A percentile compares a stretch with the other conserved stretches of the same genome.
These are phyloP conservation scores for Clohesyomyces aquaticus DNA, from an alignment of 495 filamentous ascomycete species.

Conservation along the genomic window DNA sequence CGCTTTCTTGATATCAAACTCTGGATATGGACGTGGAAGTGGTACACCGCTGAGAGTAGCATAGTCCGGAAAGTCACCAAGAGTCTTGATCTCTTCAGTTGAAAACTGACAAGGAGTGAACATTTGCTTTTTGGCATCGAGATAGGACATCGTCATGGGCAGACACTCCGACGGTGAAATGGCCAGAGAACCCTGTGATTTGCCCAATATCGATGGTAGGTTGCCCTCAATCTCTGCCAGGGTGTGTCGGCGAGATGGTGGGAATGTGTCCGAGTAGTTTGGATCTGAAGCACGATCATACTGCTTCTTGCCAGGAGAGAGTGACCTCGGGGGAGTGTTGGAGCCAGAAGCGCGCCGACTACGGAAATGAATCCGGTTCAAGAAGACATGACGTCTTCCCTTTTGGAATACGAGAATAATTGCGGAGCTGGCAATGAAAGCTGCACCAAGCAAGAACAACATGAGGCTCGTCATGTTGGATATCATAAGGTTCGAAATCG, in stretches of 20 bases:
- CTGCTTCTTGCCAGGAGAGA: constrained; percentile 53
- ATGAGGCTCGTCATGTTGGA: constrained; percentile 14
- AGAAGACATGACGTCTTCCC: constrained; percentile 35
- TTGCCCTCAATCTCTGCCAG: constrained; percentile 47
- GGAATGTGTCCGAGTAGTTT: constrained; percentile 57
- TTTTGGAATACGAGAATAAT: constrained; percentile 29
- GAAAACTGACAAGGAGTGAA: constrained; percentile 67
- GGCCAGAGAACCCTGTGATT: constrained; percentile 30
- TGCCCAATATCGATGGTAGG: constrained; percentile 35
- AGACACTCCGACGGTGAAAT: constrained; percentile 36
- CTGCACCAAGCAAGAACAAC: constrained; percentile 35
- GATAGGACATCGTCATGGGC: constrained; percentile 33
- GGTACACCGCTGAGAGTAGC: constrained; percentile 77
- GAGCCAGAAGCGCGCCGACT: constrained; percentile 43
- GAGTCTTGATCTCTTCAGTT: constrained; percentile 67
- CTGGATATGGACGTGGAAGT: constrained; percentile 70
- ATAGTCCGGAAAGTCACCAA: constrained; percentile 87
- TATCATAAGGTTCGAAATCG: neutral
- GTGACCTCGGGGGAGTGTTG: constrained; percentile 60
- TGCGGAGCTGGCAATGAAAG: constrained; percentile 24
- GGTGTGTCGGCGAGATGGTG: constrained; percentile 58
- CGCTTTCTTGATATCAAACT: constrained; percentile 49
- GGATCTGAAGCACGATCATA: constrained; percentile 29
- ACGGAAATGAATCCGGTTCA: constrained; percentile 40
- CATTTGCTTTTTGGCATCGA: constrained; percentile 41